Evolutionary conservation across 2,329 filamentous ascomycete species (phyloP).

Genomic region (Paramyrothecium roridum): DNA sequence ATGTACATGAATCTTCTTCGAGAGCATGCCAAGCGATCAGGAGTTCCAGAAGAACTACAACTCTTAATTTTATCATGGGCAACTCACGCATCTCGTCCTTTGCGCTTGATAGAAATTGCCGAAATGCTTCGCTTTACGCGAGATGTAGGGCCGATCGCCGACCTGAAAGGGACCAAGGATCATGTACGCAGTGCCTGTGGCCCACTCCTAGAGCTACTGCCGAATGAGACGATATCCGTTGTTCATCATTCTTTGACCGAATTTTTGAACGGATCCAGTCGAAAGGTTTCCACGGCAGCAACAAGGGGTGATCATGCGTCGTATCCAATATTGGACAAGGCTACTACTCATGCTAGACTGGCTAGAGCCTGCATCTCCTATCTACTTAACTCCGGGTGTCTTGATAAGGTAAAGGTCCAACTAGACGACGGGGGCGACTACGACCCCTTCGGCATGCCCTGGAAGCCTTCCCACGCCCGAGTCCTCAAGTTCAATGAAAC

Average conservation of each 20-base stretch:
- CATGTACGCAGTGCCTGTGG: constrained; percentile 36
- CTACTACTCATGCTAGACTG: constrained; percentile 15
- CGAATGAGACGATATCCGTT: constrained; percentile 39
- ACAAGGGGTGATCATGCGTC: constrained; percentile 8
- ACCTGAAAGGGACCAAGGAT: constrained; percentile 28
- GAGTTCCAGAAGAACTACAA: constrained; percentile 27
- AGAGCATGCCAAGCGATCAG: constrained; percentile 30
- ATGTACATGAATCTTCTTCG: constrained; percentile 38
- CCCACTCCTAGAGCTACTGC: constrained; percentile 39
- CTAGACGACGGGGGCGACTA: no score
- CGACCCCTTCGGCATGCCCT: no score
- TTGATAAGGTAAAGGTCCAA: no score
- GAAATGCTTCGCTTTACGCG: constrained; percentile 18
- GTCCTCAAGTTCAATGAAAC: no score
- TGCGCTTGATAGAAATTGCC: constrained; percentile 39
- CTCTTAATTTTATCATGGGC: constrained; percentile 34
- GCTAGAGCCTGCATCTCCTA: constrained; percentile 15
- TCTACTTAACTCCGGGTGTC: constrained; percentile 7
- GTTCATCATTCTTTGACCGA: constrained; percentile 49
- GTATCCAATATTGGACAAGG: constrained; percentile 13
- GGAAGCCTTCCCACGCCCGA: no score
- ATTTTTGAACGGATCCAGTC: constrained; percentile 33
- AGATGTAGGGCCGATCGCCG: not conserved
- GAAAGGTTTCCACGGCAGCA: no score
- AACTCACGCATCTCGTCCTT: constrained; percentile 37